Conservation (phyloP, 176 grass and related monocot genomes). For the Oryza longistaminata region DNA sequence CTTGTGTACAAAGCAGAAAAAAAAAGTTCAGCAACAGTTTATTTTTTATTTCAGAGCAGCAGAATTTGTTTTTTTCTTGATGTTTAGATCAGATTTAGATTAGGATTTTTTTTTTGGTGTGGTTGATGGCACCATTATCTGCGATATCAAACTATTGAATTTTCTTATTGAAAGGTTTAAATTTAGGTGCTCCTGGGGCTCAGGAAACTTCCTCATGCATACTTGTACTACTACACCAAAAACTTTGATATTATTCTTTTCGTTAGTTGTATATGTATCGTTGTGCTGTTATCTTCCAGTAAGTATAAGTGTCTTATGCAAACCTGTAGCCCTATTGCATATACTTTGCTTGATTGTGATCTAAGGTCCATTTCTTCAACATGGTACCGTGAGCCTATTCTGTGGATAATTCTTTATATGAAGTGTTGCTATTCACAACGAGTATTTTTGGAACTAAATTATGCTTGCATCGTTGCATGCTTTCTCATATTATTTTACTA, state of each 20-base stretch:
- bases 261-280: neutral
- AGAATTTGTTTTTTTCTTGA: neutral
- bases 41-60: neutral
- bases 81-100: neutral
- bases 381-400: neutral
- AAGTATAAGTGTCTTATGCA: neutral
- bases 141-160: neutral
- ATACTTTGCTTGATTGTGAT: neutral
- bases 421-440: neutral
- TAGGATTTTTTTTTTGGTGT: neutral
- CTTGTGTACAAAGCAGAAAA: neutral
- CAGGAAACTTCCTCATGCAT: constrained; percentile 3
- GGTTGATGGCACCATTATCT: neutral
- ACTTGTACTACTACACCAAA: neutral
- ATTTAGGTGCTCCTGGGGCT: neutral
- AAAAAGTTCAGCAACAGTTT: neutral
- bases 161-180: neutral
- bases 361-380: neutral
- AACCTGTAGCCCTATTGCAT: neutral
- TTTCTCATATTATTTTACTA: constrained; percentile 13
- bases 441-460: neutral
- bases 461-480: neutral
- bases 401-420: constrained; percentile 5
- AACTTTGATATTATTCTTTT: constrained; percentile 2
- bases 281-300: neutral